phyloP scores from a whole-genome alignment of 305 asterid genomes.

The Andrographis paniculata region DNA sequence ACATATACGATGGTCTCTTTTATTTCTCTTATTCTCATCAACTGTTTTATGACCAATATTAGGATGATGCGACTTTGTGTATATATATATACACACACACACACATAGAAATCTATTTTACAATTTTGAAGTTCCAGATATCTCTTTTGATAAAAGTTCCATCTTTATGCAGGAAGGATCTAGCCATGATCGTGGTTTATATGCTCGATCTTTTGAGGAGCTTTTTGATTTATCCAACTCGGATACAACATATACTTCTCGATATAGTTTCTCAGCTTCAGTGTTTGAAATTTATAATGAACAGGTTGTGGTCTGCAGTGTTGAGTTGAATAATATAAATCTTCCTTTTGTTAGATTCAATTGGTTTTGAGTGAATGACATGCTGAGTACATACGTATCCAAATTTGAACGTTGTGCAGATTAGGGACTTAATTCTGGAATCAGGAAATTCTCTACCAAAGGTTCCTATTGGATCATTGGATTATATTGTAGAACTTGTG shows the following conservation, averaged over 20 bases:
- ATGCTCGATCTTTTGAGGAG: slow-evolving; percentile 96
- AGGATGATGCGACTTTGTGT: too few relatives aligned
- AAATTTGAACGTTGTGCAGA: slow-evolving; percentile 47
- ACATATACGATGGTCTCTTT: slow-evolving; percentile 83
- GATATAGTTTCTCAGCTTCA: slow-evolving; percentile 72
- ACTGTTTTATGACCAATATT: too few relatives aligned
- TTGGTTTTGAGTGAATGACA: slow-evolving; percentile 4
- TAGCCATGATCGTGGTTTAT: slow-evolving; percentile 94
- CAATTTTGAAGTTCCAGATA: slow-evolving; percentile 4
- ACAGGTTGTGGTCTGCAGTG: slow-evolving; percentile 52
- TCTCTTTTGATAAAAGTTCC: slow-evolving; percentile 21
- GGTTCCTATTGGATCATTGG: slow-evolving; percentile 49
- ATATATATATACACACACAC: too few relatives aligned
- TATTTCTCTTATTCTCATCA: slow-evolving; percentile 26
- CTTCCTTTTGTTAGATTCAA: slow-evolving; percentile 14
- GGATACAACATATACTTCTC: slow-evolving; percentile 83
- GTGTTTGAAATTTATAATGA: slow-evolving; percentile 85
- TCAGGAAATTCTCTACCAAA: slow-evolving; percentile 57
- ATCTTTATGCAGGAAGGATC: slow-evolving; percentile 90
- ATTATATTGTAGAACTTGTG: slow-evolving; percentile 58
- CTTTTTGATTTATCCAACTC: slow-evolving; percentile 96
- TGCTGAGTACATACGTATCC: slow-evolving; percentile 18
- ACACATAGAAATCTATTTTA: too few relatives aligned
- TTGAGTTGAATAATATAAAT: slow-evolving; percentile 5
- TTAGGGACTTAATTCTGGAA: slow-evolving; percentile 72